Percentiles rank a stretch among this genome's conserved stretches.
phyloP scores from a whole-genome alignment of 2,329 filamentous ascomycete genomes.

The Talaromyces albobiverticillius region DNA sequence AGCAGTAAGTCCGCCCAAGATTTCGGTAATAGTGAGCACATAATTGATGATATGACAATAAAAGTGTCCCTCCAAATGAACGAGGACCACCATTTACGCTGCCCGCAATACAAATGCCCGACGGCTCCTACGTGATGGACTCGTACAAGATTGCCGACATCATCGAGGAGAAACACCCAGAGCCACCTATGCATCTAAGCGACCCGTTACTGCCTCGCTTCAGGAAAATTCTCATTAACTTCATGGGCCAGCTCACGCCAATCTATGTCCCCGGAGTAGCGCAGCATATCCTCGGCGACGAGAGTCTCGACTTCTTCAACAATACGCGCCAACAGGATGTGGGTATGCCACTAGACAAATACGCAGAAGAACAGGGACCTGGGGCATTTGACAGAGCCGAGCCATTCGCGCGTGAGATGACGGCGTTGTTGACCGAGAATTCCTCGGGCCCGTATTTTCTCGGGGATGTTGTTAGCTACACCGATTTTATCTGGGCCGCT shows the following conservation, averaged over 20 bases:
- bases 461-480: slow-evolving; percentile 55
- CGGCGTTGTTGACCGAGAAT: slow-evolving; percentile 53
- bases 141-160: slow-evolving; percentile 57
- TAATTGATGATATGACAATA: not conserved
- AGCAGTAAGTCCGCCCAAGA: slow-evolving; percentile 6
- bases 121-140: slow-evolving; percentile 63
- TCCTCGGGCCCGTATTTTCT: slow-evolving; percentile 55
- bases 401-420: slow-evolving; percentile 34
- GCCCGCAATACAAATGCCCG: slow-evolving; percentile 55
- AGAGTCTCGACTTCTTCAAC: slow-evolving; percentile 56
- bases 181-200: slow-evolving; percentile 58
- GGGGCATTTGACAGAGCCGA: slow-evolving; percentile 48
- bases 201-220: slow-evolving; percentile 44
- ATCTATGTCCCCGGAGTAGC: slow-evolving; percentile 52
- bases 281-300: slow-evolving; percentile 49
- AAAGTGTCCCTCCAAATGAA: slow-evolving; percentile 47
- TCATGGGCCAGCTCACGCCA: slow-evolving; percentile 35
- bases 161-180: slow-evolving; percentile 59
- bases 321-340: slow-evolving; percentile 48
- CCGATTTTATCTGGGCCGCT: slow-evolving; percentile 57
- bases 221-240: slow-evolving; percentile 39
- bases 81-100: slow-evolving; percentile 49
- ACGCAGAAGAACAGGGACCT: slow-evolving; percentile 49
- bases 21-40: too few relatives aligned
- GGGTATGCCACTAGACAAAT: slow-evolving; percentile 54